Evolutionary conservation across 1,139 yeast species (phyloP), one percentile per base, ranked within the genome.

Genomic region (Hemisphaericaspora subhashii): DNA sequence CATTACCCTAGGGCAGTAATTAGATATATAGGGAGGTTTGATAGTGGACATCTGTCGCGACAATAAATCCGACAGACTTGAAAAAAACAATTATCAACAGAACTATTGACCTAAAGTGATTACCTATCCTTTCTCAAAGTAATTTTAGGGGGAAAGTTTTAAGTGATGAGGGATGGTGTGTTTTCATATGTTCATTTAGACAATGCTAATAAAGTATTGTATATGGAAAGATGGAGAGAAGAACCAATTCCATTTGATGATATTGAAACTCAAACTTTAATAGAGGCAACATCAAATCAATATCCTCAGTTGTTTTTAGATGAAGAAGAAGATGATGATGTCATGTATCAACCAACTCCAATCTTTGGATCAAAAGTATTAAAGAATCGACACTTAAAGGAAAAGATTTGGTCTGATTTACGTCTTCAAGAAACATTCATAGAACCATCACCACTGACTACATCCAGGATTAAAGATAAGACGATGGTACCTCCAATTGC

Each of bases 301-400:
- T 68, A 68, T 44, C 74, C 75, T 3, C 64, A 58, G 37, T 54
- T 61, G 31, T 52, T 68, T 14, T 52, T 67, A 1, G 74, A 70
- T 17, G 71, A 65, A 27, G 72, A 66, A 36, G 76, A 70, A 31
- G 74, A 68, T 35, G 75, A 69, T 37, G 72, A 67, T 8, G 60
- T 63, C 13, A 55, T 68, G 7, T 68, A 72, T 6, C 55, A 66
- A 34, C 65, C 59, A 37, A 59, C 69, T 14, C 53, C 68, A n/a
- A 60, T 58, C 14, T 60, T 67, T 38, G 73, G 74, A 9, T 65
- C 71, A 14, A 70, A 68, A 38, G 57, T 61, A 22, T 58, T 64
- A 46, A 69, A 69, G 44, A 65, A 66, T 45, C 52, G 67, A 31
- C 57, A 55, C 13, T 45, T 62, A 14, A 63, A 60, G 38, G 68